Evolutionary conservation across 805 yeast species (phyloP).

Genomic region (Hanseniaspora singularis): DNA sequence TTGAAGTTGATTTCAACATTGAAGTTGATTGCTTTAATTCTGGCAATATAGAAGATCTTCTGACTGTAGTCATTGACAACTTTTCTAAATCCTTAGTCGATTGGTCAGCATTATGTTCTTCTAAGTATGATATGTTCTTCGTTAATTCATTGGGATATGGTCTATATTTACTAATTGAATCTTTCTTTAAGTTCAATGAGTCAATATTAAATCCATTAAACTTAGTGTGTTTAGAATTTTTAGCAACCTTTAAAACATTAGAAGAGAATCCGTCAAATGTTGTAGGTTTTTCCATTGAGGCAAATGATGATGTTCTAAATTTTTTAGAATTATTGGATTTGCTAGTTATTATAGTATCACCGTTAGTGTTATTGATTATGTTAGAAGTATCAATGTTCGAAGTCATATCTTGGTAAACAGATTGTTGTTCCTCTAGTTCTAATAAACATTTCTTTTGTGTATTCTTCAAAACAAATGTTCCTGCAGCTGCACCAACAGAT

Average conservation of each 20-base stretch:
- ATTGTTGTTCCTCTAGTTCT: conserved; percentile 3
- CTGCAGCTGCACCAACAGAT: conserved; percentile 10
- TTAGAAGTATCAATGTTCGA: too few relatives aligned
- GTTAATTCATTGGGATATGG: too few relatives aligned
- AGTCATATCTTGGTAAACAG: not conserved
- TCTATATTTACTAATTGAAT: too few relatives aligned
- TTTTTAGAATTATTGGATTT: too few relatives aligned
- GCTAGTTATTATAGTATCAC: too few relatives aligned
- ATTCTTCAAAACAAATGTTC: conserved; percentile 9
- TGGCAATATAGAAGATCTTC: not conserved
- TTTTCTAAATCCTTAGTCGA: not conserved
- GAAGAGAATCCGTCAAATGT: conserved; percentile 11
- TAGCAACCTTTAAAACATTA: conserved; percentile 12
- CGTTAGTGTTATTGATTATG: too few relatives aligned
- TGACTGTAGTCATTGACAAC: not conserved
- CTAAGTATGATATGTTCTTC: not conserved
- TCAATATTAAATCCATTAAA: not conserved
- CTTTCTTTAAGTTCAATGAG: too few relatives aligned
- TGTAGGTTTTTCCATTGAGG: not conserved
- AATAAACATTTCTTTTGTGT: conserved; percentile 5
- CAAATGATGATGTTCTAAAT: conserved; percentile 1
- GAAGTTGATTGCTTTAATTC: not conserved
- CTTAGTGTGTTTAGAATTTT: conserved; percentile 8
- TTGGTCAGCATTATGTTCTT: not conserved
- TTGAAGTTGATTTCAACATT: conserved; percentile 9